Evolutionary conservation across 441 rosid species (phyloP), one percentile per base, ranked within the genome.

Genomic region (Gossypium trilobum): DNA sequence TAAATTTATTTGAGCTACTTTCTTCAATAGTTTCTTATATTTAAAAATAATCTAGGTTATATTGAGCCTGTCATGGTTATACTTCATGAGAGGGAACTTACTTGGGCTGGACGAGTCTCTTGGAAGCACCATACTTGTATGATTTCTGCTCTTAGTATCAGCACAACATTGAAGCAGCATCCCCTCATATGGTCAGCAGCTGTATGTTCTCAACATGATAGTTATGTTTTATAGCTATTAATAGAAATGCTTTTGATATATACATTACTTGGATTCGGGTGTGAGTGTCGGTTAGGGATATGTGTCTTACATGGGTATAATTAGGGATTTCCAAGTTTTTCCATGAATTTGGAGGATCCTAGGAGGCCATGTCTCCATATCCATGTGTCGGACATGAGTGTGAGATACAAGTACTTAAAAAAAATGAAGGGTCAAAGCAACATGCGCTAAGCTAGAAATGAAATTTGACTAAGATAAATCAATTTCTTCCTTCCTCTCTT

Each of bases 41-140:
- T 60, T 74, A 58, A 17, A 19, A 71, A 60, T 78, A 14, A 6
- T 79, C 75, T 78, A 95, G 99, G 96, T 79, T 93, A 93, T 82
- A 95, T 95, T 82, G 98, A 93, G 85, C 99, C 97, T 70, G 95
- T 93, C 83, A 83, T 95, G 91, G 94, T 93, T 80, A 82, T 93
- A 81, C 99, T 95, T 83, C 99, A 95, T 71, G 99, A 93, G 78
- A 84, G 81, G 82, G 98, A 95, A 86, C 94, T 82, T 82, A 93
- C 97, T 66, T 93, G 99, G 97, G 97, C 98, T 36, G 99, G 99
- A 67, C 88, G 97, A 75, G 77, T 90, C 75, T 76, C 94, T 36
- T 95, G 96, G 98, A 95, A 95, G 85, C 91, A 89, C 79, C 99
- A 95, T 76, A 90, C 99, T 76, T 90, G 98, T 88, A 85, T 79